Base-by-base conservation (phyloP, 2,329 filamentous ascomycete genomes). In the Alternaria dauci region DNA sequence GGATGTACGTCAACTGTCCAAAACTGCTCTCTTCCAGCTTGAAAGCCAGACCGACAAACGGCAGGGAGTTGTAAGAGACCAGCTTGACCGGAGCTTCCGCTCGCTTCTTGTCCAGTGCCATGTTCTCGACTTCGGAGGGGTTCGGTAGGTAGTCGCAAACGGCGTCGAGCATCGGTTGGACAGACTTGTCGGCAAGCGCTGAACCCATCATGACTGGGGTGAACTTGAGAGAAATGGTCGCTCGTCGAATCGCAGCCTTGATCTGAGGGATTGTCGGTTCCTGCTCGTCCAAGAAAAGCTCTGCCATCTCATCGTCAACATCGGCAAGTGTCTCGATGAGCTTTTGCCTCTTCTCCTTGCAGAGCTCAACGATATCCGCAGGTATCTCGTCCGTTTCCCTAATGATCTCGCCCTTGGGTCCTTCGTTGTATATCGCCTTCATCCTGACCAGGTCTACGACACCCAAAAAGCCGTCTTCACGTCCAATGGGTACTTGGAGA, bases 1-100 rank as follows among this genome's bases (percentile, higher is more conserved):
- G 93, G 66, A 99, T 96, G 79, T 99, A 99, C 55, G 95, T 99
- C 76, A 99, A 87, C 81, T 99, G 95, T 43, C 95, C 95, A 74
- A 96, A 99, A 79, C 96, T 97, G 82, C 94, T 96, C 82, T 99
- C 95, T 85, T 99, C 95, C 23, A 99, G 88, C 85, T 99, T 99
- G 86, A 99, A 99, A 9, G 95, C 95, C 65, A 99, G 85, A 51
- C 95, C 95, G 57, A 97, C 93, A 74, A 98, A 97, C 0, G 95
- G 95, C 25, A 97, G 84, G 23, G 92, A 91, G 81, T 96, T 95
- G 83, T 98, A 97, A 1, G 94, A 93, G 18, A 97, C 88, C 57
- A 99, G 87, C 78, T 94, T 91, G 61, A 97, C 94, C 2, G 89
- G 86, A 50, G 89, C 87, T 79, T 99, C 95, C 43, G 84, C 84